These are phyloP conservation scores for Lipomyces sp. DNA, from an alignment of 805 yeast genomes.

Conservation along the genomic window DNA sequence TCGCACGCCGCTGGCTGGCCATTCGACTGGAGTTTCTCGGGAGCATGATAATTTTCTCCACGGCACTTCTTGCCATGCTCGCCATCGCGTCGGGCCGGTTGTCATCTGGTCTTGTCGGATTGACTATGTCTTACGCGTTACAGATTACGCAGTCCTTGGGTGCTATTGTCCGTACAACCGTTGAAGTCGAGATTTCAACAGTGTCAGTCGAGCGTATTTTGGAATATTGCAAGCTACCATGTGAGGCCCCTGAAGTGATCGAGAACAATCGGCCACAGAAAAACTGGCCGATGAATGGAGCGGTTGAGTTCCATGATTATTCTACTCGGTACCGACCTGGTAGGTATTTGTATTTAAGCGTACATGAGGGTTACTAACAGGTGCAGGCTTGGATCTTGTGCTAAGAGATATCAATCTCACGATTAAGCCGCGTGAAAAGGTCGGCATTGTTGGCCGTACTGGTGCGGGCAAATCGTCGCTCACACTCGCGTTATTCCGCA, in stretches of 20 bases:
- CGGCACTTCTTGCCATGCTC: conserved; percentile 79
- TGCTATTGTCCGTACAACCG: conserved; percentile 98
- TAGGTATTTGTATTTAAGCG: conserved; percentile 3
- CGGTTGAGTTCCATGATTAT: conserved; percentile 68
- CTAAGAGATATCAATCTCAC: conserved; percentile 66
- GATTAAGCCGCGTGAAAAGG: conserved; percentile 74
- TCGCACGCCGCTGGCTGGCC: conserved; percentile 96
- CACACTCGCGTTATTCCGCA: conserved; percentile 80
- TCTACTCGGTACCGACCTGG: conserved; percentile 81
- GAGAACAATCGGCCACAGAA: conserved; percentile 67
- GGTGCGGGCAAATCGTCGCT: conserved; percentile 95
- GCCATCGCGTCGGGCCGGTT: conserved; percentile 69
- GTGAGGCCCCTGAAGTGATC: conserved; percentile 80
- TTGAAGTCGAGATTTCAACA: conserved; percentile 95
- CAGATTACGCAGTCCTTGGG: conserved; percentile 90
- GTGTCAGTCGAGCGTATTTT: conserved; percentile 93
- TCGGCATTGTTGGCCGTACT: conserved; percentile 95
- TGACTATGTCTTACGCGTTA: conserved; percentile 89
- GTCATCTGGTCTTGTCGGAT: conserved; percentile 92
- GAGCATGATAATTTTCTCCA: conserved; percentile 79
- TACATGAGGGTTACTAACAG: neutral
- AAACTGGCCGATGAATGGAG: conserved; percentile 76
- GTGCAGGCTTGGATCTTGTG: conserved; percentile 65
- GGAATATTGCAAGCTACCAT: conserved; percentile 73
- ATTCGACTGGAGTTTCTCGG: conserved; percentile 91